Evolutionary conservation across 1,284 basidiomycete species (phyloP).

Genomic region (Boletus smithii): DNA sequence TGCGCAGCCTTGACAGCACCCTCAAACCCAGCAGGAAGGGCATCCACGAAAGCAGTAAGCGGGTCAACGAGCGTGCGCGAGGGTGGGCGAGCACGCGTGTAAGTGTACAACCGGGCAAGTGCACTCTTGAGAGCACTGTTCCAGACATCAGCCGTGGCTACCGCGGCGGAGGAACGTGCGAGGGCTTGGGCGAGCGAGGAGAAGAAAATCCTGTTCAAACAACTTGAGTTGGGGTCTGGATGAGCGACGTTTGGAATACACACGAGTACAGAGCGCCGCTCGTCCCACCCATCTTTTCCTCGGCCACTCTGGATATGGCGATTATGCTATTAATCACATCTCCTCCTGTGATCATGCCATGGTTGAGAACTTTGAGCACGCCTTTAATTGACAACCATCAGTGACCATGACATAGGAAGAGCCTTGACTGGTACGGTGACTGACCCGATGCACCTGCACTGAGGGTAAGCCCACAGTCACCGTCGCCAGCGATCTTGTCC

Average conservation of each 20-base stretch:
- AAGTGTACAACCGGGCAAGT: conserved; percentile 74
- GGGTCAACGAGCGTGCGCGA: conserved; percentile 92
- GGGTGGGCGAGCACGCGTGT: conserved; percentile 86
- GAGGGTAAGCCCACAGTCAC: conserved; percentile 82
- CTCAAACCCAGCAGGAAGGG: conserved; percentile 41
- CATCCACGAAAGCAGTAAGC: conserved; percentile 74
- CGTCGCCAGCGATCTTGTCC: conserved; percentile 78
- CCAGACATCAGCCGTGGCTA: conserved; percentile 59
- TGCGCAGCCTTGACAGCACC: conserved; percentile 62
- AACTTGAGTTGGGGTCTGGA: not conserved
- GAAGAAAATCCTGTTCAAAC: conserved; percentile 73
- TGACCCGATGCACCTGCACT: conserved; percentile 63
- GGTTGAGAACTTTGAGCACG: conserved; percentile 41
- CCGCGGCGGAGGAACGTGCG: conserved; percentile 38
- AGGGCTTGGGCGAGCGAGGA: conserved; percentile 81
- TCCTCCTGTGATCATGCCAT: conserved; percentile 39
- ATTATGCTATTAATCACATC: conserved; percentile 64
- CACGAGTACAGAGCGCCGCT: conserved; percentile 89
- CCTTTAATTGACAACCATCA: conserved; percentile 28
- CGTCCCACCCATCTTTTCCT: conserved; percentile 90
- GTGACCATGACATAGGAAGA: not conserved
- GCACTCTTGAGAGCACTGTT: conserved; percentile 57
- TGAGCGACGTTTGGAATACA: conserved; percentile 26
- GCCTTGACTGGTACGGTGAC: conserved; percentile 32
- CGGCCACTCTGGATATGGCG: conserved; percentile 69